Base-by-base conservation (phyloP, 1,139 yeast genomes). In the Suhomyces coccinellae region DNA sequence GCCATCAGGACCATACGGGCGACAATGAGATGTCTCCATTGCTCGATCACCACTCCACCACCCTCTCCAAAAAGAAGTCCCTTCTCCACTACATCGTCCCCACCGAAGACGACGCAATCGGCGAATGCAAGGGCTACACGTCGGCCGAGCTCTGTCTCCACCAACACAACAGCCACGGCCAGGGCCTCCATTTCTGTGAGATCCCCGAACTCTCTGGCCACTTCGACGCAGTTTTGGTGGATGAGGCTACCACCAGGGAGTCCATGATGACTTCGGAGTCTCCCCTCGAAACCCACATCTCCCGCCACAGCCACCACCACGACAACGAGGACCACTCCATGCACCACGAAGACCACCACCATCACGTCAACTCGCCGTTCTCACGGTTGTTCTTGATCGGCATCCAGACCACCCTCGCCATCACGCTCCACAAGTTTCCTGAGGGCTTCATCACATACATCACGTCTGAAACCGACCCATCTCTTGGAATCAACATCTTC, bases 381-480 rank as follows among this genome's bases (percentile, higher is more conserved):
- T 85, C 96, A 0, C 77, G 89, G 48, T 68, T 93, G 16, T 67
- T 91, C 24, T 80, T 96, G 12, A 89, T 93, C 46, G 97, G 97
- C 4, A 65, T 91, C 26, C 97, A 93, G 64, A 93, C 98, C 0
- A 83, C 95, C 3, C 64, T 91, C 44, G 98, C 96, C 0, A 82
- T 93, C 31, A 80, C 96, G 0, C 68, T 93, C 33, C 99, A 93
- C 66, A 91, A 93, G 62, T 73, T 93, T 29, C 99, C 99, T 0
- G 99, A 93, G 65, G 99, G 99, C 0, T 87, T 93, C 57, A 81
- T 93, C 45, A 86, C 95, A 33, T 93, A 78, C 61, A 81, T 91
- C 1, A 86, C 96, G 0, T 77, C 90, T 0, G 81, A 82, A 52
- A 87, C 95, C 1, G 82, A 87, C 57, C 82, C 85, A 1, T 67